These are phyloP conservation scores for Escallonia herrerae DNA, from an alignment of 129 eudicot species.

Conservation along the genomic window DNA sequence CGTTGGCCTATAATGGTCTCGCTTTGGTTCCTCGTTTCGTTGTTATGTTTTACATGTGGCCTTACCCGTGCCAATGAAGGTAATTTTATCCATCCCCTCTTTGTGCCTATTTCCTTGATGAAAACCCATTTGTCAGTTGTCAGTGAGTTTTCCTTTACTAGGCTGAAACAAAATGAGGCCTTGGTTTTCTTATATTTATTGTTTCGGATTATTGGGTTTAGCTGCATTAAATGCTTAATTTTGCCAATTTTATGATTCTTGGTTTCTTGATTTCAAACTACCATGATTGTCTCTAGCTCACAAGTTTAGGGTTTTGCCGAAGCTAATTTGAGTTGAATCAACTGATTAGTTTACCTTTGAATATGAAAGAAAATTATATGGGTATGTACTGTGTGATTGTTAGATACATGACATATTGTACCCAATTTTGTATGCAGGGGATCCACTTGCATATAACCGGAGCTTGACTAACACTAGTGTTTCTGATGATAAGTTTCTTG, in stretches of 20 bases:
- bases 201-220: no score
- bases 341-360: not conserved
- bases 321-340: not conserved
- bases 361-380: no score
- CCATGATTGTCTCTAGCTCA: not conserved
- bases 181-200: no score
- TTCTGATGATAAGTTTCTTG: conserved; percentile 12
- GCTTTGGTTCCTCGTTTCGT: conserved; percentile 51
- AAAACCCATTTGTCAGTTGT: not conserved
- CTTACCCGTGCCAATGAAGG: conserved; percentile 60
- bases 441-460: conserved; percentile 29
- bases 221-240: no score
- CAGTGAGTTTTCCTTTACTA: no score
- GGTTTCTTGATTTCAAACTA: not conserved
- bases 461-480: conserved; percentile 24
- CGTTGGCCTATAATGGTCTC: conserved; percentile 49
- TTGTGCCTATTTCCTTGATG: not conserved
- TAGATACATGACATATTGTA: not conserved
- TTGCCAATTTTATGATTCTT: no score
- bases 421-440: conserved; percentile 36
- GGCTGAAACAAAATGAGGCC: no score
- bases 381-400: not conserved
- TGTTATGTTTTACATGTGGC: conserved; percentile 57
- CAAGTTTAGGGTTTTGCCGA: no score
- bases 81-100: not conserved